Conservation (phyloP, 2,329 filamentous ascomycete genomes). For the Podosphaera xanthii region DNA sequence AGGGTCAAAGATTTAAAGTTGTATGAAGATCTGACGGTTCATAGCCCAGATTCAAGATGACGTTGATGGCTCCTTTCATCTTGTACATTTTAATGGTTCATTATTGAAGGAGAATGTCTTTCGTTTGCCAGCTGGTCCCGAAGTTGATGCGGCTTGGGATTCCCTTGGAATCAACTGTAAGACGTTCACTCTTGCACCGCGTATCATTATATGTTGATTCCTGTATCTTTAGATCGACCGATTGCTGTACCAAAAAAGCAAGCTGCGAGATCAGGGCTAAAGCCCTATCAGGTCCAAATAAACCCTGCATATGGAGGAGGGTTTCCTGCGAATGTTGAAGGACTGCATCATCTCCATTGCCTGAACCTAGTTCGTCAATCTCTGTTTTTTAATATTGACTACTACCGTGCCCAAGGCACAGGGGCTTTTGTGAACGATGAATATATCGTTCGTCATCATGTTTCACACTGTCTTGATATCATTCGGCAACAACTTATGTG, state of each 20-base stretch:
- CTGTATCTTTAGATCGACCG: slow-evolving; percentile 16
- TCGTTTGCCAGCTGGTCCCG: slow-evolving; percentile 22
- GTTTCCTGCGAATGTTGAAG: slow-evolving; percentile 25
- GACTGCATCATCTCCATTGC: slow-evolving; percentile 27
- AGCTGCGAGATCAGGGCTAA: slow-evolving; percentile 21
- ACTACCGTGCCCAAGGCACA: slow-evolving; percentile 23
- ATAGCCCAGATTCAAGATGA: slow-evolving; percentile 19
- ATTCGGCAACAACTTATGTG: slow-evolving; percentile 33
- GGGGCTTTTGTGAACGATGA: slow-evolving; percentile 27
- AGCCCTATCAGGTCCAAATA: slow-evolving; percentile 26
- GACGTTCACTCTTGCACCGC: slow-evolving; percentile 3
- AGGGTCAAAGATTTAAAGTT: background rate
- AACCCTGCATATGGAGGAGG: slow-evolving; percentile 27
- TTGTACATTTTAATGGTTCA: slow-evolving; percentile 26
- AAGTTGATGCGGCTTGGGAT: slow-evolving; percentile 30
- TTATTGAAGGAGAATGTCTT: slow-evolving; percentile 29
- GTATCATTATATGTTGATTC: background rate
- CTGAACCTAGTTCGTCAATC: slow-evolving; percentile 29
- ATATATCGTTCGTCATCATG: slow-evolving; percentile 24
- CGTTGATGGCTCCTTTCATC: slow-evolving; percentile 21
- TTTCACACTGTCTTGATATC: slow-evolving; percentile 31
- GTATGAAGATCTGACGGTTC: slow-evolving; percentile 1
- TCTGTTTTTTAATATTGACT: slow-evolving; percentile 28
- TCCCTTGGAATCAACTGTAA: slow-evolving; percentile 26
- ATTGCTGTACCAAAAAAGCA: slow-evolving; percentile 20